Evolutionary conservation across 306 rosid species (phyloP), one percentile per base, ranked within the genome.

Genomic region (Betula pendula): DNA sequence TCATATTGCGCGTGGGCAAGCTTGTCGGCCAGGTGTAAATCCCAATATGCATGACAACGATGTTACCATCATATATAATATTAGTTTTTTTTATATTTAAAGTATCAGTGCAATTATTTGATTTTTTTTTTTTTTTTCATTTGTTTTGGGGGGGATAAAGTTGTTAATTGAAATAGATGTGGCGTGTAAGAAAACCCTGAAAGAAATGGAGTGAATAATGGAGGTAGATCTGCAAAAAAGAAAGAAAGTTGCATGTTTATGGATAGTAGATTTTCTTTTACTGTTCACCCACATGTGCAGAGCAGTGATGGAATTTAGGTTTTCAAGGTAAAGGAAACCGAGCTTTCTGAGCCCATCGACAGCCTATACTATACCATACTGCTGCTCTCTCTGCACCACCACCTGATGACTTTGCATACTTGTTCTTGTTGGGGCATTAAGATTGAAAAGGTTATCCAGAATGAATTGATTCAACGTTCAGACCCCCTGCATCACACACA

Each of bases 131-230:
- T 2, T 10, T 50, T 13, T 13, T 20, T 6, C 44, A 19, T 25
- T 66, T 40, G 6, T 6, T 33, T 75, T 70, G 58, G 58, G 49
- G 9, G 58, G 58, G 49, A 6, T 40, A 53, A 53, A 53, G 10
- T 51, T 33, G 76, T 9, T 69, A 38, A 24, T 72, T 62, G 53
- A 20, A 71, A 40, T 47, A 62, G 79, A 73, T 67, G 80, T 78
- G 8, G 82, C 82, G 83, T 82, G 86, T 52, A 82, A 78, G 85
- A 17, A 60, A 82, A 40, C 45, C 27, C 60, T 33, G 59, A 68
- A 51, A 15, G 76, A 48, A 70, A 5, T 44, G 43, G 52, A 51
- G 58, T 45, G 78, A 74, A 72, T 19, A 55, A 67, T 27, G 9
- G 68, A 31, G 24, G 67, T 55, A 55, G 27, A 5, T 20, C n/a